Evolutionary conservation across 2,329 filamentous ascomycete species (phyloP).

Genomic region (Aspergillus tamarii): DNA sequence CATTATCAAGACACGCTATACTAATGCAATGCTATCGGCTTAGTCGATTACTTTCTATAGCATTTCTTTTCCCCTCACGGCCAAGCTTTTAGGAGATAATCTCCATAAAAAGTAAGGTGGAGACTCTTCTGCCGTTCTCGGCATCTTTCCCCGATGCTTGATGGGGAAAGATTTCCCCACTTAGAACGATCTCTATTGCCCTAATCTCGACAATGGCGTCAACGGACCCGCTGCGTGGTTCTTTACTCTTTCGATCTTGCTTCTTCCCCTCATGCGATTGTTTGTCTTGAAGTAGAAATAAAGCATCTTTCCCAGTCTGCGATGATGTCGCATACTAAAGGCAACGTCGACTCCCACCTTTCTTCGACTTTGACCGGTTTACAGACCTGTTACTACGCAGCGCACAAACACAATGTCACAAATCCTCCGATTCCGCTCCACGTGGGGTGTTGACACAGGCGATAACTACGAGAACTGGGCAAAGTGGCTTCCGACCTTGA

Average conservation of each 20-base stretch:
- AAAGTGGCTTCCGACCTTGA: slow-evolving; percentile 11
- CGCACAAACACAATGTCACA: neutral
- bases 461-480: neutral
- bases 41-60: neutral
- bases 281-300: neutral
- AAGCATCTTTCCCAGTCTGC: neutral
- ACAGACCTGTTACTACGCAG: neutral
- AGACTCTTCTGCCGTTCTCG: neutral
- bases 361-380: neutral
- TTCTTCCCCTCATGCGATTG: neutral
- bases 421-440: neutral
- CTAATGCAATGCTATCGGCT: neutral
- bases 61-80: neutral
- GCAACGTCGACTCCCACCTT: neutral
- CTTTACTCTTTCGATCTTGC: neutral
- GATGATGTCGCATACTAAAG: neutral
- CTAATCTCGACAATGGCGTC: neutral
- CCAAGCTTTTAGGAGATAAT: neutral
- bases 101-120: neutral
- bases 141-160: neutral
- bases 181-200: neutral
- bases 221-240: neutral
- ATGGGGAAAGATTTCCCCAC: neutral
- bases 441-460: neutral
- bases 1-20: neutral